Percentiles rank a stretch among this genome's conserved stretches.
Conservation (phyloP, 1,284 basidiomycete species). For the Filobasidium uniguttulatum region DNA sequence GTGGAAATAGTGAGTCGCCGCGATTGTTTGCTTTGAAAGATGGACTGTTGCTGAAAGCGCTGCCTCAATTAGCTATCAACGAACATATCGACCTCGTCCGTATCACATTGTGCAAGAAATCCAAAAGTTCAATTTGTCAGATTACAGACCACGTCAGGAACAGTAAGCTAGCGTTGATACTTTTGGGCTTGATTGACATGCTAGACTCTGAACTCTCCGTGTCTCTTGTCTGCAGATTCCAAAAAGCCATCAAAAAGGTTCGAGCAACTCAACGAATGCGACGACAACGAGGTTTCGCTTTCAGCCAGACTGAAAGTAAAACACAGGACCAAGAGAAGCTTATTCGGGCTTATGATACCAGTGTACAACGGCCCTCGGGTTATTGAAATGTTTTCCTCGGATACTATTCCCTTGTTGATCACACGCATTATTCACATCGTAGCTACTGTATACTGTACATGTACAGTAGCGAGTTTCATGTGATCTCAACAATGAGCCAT, state of each 20-base stretch:
- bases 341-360: conserved; percentile 82
- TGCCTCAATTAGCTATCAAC: conserved; percentile 53
- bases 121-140: conserved; percentile 94
- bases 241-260: conserved; percentile 96
- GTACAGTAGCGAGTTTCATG: no score
- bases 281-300: conserved; percentile 84
- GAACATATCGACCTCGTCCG: conserved; percentile 76
- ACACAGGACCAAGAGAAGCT: conserved; percentile 73
- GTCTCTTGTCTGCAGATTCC: conserved; percentile 48
- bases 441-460: no score
- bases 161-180: conserved; percentile 48
- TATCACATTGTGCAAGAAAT: conserved; percentile 96
- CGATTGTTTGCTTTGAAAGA: neutral
- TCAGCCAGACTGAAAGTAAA: conserved; percentile 78
- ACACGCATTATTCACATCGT: no score
- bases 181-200: neutral
- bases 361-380: conserved; percentile 32
- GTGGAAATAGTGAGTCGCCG: conserved; percentile 77
- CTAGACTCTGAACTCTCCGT: neutral
- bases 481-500: no score
- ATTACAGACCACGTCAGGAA: conserved; percentile 92
- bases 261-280: conserved; percentile 90
- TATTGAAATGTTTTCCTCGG: no score
- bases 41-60: no score
- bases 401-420: no score